Base-by-base conservation (phyloP, 2,329 filamentous ascomycete genomes). In the Coniosporium tulheliwenetii region DNA sequence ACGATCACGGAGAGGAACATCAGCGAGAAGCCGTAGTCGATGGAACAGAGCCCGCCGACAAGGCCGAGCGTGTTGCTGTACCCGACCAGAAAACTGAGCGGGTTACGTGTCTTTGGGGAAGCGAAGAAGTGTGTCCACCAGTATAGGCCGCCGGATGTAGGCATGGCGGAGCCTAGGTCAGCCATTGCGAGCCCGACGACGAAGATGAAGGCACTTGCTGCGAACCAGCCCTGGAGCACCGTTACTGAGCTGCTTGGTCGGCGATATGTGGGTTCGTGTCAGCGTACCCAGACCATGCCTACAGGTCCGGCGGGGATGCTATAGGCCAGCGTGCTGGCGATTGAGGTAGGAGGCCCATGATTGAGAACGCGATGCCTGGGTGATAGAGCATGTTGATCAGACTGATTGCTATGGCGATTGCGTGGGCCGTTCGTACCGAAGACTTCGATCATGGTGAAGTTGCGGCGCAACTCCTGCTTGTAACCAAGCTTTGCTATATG, bases 331-430 rank as follows among this genome's bases (percentile, higher is more conserved):
- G 73, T 77, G 29, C 69, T 71, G 5, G 73, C 72, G 45, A 77
- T 77, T 3, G 73, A 77, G 1, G 73, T 1, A 77, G 56, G 5
- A 78, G 52, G 2, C 73, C 73, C 71, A 79, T 77, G 47, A 78
- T 60, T 13, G 51, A 55, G 45, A 61, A 61, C 2, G 57, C 55
- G 36, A 61, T 59, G 13, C 55, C 49, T 49, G 4, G 3, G 13
- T 12, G 26, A 42, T 42, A 10, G 37, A 19, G 10, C 19, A 26
- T 26, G 19, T 26, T 26, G 19, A 26, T 26, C 10, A 37, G 13
- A 30, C 5, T 12, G 14, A 12, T 10, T 13, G 13, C 13, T 19
- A 42, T 32, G 16, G 14, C 29, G n/a, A 12, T 36, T 8, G 32
- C 73, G 49, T 3, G 65, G 67, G 44, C 74, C 74, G 2, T 69